Evolutionary conservation across 1,284 basidiomycete species (phyloP).

Genomic region (Pascua guehoae): DNA sequence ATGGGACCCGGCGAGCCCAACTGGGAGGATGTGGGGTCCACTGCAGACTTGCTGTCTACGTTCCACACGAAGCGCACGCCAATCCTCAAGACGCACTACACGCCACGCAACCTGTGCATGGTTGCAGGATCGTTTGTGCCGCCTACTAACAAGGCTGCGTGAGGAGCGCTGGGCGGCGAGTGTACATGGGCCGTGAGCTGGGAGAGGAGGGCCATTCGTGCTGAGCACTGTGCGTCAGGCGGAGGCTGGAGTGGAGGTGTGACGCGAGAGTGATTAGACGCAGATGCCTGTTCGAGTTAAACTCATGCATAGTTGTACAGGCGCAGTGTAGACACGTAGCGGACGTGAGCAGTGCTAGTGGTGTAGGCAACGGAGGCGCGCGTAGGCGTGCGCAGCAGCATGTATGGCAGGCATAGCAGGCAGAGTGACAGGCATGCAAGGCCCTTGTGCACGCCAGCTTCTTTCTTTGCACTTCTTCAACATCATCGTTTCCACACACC

Average conservation of each 20-base stretch:
- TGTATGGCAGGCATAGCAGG: no score
- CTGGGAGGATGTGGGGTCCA: conserved; percentile 48
- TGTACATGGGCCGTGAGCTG: neutral
- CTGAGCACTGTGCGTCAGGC: neutral
- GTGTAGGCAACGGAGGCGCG: no score
- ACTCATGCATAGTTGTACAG: conserved; percentile 18
- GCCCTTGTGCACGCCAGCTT: no score
- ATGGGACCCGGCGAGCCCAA: conserved; percentile 33
- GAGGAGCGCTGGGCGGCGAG: neutral
- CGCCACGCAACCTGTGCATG: conserved; percentile 87
- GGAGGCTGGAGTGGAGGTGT: neutral
- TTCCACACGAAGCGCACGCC: conserved; percentile 95
- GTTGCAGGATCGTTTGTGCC: conserved; percentile 65
- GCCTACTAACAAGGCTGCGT: conserved; percentile 27
- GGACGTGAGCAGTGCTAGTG: neutral
- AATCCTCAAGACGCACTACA: conserved; percentile 86
- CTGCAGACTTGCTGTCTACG: conserved; percentile 81
- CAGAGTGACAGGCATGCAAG: no score
- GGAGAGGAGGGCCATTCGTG: no score
- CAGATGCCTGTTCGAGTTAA: neutral
- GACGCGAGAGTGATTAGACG: neutral
- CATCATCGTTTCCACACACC: neutral
- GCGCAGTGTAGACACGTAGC: neutral
- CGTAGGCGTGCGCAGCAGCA: no score
- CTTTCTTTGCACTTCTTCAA: neutral